A percentile compares a stretch with the other conserved stretches of the same genome.
phyloP scores from a whole-genome alignment of 208 protist species.

The Trypanosoma congolense region DNA sequence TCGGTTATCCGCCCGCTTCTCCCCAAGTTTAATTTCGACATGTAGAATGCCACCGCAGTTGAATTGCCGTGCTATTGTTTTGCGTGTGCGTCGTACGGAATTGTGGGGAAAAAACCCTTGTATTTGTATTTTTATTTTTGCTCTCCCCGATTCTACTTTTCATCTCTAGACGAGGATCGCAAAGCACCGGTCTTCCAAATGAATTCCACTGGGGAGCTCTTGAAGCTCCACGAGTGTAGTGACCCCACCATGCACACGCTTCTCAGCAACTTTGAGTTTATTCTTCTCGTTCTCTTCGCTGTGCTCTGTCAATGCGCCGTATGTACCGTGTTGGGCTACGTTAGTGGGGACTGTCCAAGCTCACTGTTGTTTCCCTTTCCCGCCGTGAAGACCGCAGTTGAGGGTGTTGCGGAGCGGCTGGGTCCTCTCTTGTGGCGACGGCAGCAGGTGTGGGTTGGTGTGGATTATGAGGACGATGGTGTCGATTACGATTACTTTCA shows the following conservation, averaged over 20 bases:
- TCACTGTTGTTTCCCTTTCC: slow-evolving; percentile 37
- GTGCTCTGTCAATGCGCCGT: slow-evolving; percentile 47
- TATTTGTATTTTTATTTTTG: slow-evolving; percentile 6
- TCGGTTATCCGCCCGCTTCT: too few relatives aligned
- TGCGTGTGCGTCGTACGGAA: too few relatives aligned
- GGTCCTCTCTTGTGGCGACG: slow-evolving; percentile 1
- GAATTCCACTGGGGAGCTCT: too few relatives aligned
- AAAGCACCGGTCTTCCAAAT: too few relatives aligned
- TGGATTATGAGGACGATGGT: slow-evolving; percentile 23
- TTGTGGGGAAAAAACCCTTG: neutral
- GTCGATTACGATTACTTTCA: slow-evolving; percentile 10
- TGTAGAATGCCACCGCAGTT: too few relatives aligned
- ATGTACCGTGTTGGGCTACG: slow-evolving; percentile 36
- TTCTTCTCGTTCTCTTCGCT: slow-evolving; percentile 39
- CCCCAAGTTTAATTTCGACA: too few relatives aligned
- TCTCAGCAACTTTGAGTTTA: slow-evolving; percentile 43
- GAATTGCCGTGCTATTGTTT: too few relatives aligned
- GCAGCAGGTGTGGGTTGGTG: slow-evolving; percentile 18
- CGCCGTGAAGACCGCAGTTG: slow-evolving; percentile 5
- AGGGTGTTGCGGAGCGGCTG: neutral
- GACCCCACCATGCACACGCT: slow-evolving; percentile 23
- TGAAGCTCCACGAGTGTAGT: too few relatives aligned
- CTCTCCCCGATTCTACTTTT: too few relatives aligned
- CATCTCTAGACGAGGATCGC: too few relatives aligned
- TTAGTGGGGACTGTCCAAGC: slow-evolving; percentile 51